Evolutionary conservation across 441 rosid genomes (phyloP), one percentile per base, ranked within the genome.

Genomic region (Erysimum cheiri): DNA sequence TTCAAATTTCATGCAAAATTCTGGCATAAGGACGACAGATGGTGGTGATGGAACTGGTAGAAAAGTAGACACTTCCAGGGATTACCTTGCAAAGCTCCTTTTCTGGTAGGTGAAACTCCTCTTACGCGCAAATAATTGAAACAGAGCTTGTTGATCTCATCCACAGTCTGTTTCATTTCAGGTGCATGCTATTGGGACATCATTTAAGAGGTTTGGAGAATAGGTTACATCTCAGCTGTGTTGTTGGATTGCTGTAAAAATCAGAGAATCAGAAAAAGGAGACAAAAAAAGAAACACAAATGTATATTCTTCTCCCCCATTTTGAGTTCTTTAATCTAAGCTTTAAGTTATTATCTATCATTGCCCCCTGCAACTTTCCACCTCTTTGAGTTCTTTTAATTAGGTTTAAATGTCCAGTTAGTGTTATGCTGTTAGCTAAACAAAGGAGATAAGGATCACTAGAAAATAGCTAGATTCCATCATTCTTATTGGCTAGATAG

Each of bases 101-200:
- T 91, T 91, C 86, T 91, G 95, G 97, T 91, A 80, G 13, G 77
- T 63, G 11, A 47, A 17, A 37, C 63, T 49, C 15, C 39, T 77
- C 44, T 8, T 49, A 40, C 2, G 1, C 48, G 8, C 11, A 2
- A 4, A 60, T 19, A 4, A 14, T 54, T 3, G 15, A 12, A 43
- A 53, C 48, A 44, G 53, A 58, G 62, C 53, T 54, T 47, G 40
- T 33, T 32, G 41, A 50, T 33, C 65, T 63, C 5, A 39, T 55
- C 0, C 47, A 29, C 13, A 35, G 40, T 35, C 22, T 6, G 54
- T 61, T 37, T 60, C 22, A 0, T 69, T 36, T 55, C 80, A 88
- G 94, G 94, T 88, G 94, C 59, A 87, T 88, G 92, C 64, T 89
- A 47, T 39, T 89, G 80, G 95, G 95, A 78, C 92, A 89, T 79